Base-by-base conservation (phyloP, 176 grass and related monocot genomes). In the Melocanna baccifera region DNA sequence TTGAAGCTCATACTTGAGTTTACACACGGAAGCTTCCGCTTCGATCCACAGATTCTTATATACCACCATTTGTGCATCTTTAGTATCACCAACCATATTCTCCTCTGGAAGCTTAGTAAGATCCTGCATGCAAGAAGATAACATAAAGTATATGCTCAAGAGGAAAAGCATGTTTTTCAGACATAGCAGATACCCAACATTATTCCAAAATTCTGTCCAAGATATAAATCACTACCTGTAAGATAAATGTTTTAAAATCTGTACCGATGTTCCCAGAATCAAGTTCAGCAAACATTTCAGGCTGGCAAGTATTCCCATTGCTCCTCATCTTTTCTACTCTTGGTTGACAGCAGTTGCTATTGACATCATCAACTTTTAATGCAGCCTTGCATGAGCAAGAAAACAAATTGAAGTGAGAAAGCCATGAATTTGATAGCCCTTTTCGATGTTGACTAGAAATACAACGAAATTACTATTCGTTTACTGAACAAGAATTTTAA, bases 11-110 rank as follows among this genome's bases (percentile, higher is more conserved):
- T 90, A 92, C 62, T 94, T 94, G 81, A 94, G 84, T 58, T 83
- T 81, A 83, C 87, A 92, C 40, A 83, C 57, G 30, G 90, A 78
- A 91, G 83, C 78, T 82, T 94, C 92, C 67, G 90, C 85, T 80
- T 94, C 78, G 7, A 94, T 83, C 92, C 89, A 94, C 29, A 90
- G 77, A 88, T 89, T 92, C 62, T 88, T 92, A 79, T 88, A 94
- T 62, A 87, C 62, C 48, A 88, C 25, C 63, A 72, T 78, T 50
- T 85, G 68, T 30, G 76, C 70, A 77, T 75, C 68, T 79, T 83
- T 59, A 59, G 77, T 62, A 62, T 76, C 65, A 25, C 79, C 71
- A 47, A 63, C 53, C 40, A 56, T 61, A 75, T 39, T 86, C 69
- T 86, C 72, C 57, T 68, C 62, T 48, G 77, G 62, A 79, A 67